Evolutionary conservation across 2,329 filamentous ascomycete genomes (phyloP), one percentile per base, ranked within the genome.

Genomic region (Samsoniella hepiali): DNA sequence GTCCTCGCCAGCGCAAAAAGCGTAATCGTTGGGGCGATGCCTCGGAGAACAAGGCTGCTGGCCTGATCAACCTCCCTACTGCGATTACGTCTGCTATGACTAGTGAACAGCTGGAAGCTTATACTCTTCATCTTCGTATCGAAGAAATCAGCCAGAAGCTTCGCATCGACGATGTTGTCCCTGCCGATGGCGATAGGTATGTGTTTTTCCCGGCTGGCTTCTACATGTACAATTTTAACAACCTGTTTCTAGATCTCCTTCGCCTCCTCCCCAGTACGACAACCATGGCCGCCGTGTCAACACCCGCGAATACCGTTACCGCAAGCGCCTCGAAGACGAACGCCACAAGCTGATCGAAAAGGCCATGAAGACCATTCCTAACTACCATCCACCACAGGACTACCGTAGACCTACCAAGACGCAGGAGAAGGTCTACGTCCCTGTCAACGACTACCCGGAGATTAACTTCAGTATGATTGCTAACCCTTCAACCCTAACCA

Each of bases 401-500:
- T 99, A 99, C 79, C 92, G 95, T 78, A 91, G 95, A 73, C 95
- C 95, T 67, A 98, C 94, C 77, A 99, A 99, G 90, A 99, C 95
- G 76, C 95, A 99, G 81, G 95, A 99, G 85, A 99, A 99, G 85
- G 96, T 99, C 90, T 99, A 99, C 78, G 95, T 99, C 78, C 95
- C 95, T 77, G 95, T 99, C 83, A 99, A 99, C 87, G 95, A 99
- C 81, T 99, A 99, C 79, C 95, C 95, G 85, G 95, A 99, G 81
- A 98, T 99, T 89, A 99, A 99, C 90, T 99, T 99, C 92, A 99
- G 95, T 99, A 97, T 94, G 94, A 94, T 95, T 93, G 89, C 93
- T 97, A 97, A 97, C 92, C 93, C 92, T 93, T 88, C 88, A 89
- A 91, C 88, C 82, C 88, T 90, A 89, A 90, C 81, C 79, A 81